These are phyloP conservation scores for Rhizopus stolonifer DNA, from an alignment of 371 early-diverging fungal species.

Conservation along the genomic window DNA sequence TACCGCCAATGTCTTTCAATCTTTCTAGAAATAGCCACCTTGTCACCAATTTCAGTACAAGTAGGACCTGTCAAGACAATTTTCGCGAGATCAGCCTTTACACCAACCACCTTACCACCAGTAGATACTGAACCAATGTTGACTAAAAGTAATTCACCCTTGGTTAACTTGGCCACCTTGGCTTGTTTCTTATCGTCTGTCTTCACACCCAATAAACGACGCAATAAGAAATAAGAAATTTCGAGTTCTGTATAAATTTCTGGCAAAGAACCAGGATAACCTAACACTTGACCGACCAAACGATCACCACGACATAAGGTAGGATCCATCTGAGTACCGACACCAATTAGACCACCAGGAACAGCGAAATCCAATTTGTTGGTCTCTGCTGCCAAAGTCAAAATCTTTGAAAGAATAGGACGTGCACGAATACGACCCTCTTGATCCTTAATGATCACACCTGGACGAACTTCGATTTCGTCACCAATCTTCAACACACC, in stretches of 20 bases:
- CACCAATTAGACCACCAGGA: slow-evolving; percentile 99
- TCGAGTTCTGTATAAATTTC: slow-evolving; percentile 95
- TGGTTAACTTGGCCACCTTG: slow-evolving; percentile 90
- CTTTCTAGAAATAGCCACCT: slow-evolving; percentile 97
- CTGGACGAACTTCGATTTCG: slow-evolving; percentile 99
- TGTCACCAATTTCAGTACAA: slow-evolving; percentile 98
- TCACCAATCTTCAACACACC: slow-evolving; percentile 98
- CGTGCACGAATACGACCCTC: slow-evolving; percentile 88
- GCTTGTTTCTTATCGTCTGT: slow-evolving; percentile 96
- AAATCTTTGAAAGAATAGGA: slow-evolving; percentile 94
- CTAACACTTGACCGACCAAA: slow-evolving; percentile 99
- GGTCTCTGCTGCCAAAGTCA: slow-evolving; percentile 92
- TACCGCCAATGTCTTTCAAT: slow-evolving; percentile 99
- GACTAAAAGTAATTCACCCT: slow-evolving; percentile 96
- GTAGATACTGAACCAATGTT: slow-evolving; percentile 99
- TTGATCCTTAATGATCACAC: slow-evolving; percentile 91
- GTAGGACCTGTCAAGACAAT: slow-evolving; percentile 94
- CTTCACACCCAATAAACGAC: slow-evolving; percentile 95
- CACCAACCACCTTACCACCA: slow-evolving; percentile 93
- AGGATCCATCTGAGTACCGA: slow-evolving; percentile 99
- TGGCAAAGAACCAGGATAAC: slow-evolving; percentile 95
- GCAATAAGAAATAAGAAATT: slow-evolving; percentile 96
- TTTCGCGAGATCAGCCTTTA: slow-evolving; percentile 93
- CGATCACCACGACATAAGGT: slow-evolving; percentile 98
- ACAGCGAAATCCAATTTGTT: slow-evolving; percentile 97